Evolutionary conservation across 2,329 filamentous ascomycete genomes (phyloP), one percentile per base, ranked within the genome.

Genomic region (Pseudonectria buxi): DNA sequence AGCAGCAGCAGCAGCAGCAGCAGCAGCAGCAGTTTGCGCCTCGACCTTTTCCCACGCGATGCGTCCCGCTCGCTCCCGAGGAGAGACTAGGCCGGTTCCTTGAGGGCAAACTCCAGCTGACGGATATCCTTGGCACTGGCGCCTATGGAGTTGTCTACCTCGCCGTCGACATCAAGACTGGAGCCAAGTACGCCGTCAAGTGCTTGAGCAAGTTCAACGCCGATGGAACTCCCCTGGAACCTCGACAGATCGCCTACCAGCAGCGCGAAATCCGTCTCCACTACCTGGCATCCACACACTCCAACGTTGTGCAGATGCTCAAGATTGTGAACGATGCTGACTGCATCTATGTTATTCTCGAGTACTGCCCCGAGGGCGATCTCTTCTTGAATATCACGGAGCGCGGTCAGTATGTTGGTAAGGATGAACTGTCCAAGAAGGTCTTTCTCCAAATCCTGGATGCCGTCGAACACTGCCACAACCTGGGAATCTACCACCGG

Each of bases 371-470:
- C 6, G 92, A 96, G 62, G 92, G 92, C 56, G 92, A 98, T 61
- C 68, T 98, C 46, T 98, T 98, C 67, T 83, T 85, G 61, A 95
- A 94, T 68, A 98, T 98, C 65, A 96, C 92, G 43, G 90, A 96
- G 64, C 79, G 85, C 55, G 86, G 88, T 58, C 86, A 86, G 61
- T 98, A 94, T 62, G 81, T 95, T 53, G 86, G 86, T 65, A 89
- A 95, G 68, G 90, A 96, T 68, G 75, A 78, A 54, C 75, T 95
- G 59, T 85, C 84, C 71, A 87, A 83, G 68, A 78, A 78, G 49
- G 83, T 88, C 38, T 96, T 96, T 63, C 78, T 96, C 45, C 92
- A 98, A 65, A 86, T 98, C 55, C 66, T 98, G 74, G 86, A 95
- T 72, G 92, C 92, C 62, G 90, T 96, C 47, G 84, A 92, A 59